Conservation (phyloP, 2,329 filamentous ascomycete genomes). For the Lecanicillium sp. region DNA sequence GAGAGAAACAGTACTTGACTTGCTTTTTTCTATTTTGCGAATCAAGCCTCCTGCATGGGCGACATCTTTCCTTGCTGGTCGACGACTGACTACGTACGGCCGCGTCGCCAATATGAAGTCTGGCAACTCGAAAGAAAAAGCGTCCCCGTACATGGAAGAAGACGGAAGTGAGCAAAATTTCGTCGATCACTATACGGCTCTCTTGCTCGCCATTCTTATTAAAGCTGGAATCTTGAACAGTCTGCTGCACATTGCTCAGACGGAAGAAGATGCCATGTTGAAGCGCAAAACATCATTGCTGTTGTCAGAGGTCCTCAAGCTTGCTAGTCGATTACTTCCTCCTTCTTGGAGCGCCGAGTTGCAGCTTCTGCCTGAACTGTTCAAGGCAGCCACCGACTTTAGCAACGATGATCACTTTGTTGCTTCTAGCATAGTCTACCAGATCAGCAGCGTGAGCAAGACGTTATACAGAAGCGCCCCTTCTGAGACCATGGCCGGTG, state of each 20-base stretch:
- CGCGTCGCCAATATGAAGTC: constrained; percentile 79
- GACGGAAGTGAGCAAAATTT: constrained; percentile 72
- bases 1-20: constrained; percentile 75
- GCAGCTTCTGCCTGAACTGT: constrained; percentile 81
- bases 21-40: constrained; percentile 72
- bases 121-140: constrained; percentile 42
- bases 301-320: constrained; percentile 84
- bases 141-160: constrained; percentile 55
- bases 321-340: constrained; percentile 80
- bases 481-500: constrained; percentile 32
- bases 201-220: constrained; percentile 79
- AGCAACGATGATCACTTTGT: constrained; percentile 66
- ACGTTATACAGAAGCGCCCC: constrained; percentile 77
- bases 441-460: constrained; percentile 94
- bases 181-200: constrained; percentile 87
- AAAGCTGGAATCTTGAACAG: constrained; percentile 66
- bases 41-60: constrained; percentile 94
- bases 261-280: constrained; percentile 61
- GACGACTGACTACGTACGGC: constrained; percentile 92
- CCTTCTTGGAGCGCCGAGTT: constrained; percentile 74
- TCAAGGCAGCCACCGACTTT: constrained; percentile 69
- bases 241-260: constrained; percentile 59
- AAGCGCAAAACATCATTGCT: constrained; percentile 86
- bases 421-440: constrained; percentile 88
- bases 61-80: constrained; percentile 86